phyloP scores from a whole-genome alignment of 2,329 filamentous ascomycete genomes.

The Fusarium sp. region DNA sequence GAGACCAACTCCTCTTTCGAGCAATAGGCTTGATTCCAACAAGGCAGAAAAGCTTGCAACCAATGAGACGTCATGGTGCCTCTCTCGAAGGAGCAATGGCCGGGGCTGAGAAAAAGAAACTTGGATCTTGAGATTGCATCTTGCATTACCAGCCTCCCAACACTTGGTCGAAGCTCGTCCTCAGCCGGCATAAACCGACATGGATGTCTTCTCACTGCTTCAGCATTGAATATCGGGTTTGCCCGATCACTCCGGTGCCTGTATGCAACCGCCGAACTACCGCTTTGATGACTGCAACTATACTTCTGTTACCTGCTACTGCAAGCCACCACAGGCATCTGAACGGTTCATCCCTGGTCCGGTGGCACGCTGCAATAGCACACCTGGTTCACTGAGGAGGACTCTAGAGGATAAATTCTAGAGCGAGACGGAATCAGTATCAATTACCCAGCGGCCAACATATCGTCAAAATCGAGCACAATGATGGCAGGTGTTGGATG shows the following conservation, averaged over 20 bases:
- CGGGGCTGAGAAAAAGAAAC: constrained; percentile 18
- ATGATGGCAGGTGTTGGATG: neutral
- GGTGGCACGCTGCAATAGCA: constrained; percentile 10
- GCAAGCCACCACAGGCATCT: constrained; percentile 37
- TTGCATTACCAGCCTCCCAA: constrained; percentile 14
- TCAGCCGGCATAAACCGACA: constrained; percentile 29
- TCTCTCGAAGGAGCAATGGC: neutral
- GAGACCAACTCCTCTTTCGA: constrained; percentile 22
- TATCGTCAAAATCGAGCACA: neutral
- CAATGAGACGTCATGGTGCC: neutral
- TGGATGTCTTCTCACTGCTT: neutral
- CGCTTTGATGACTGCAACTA: constrained; percentile 3
- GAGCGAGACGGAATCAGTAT: neutral
- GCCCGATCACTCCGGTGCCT: constrained; percentile 14
- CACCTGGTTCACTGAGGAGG: neutral
- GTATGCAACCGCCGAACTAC: constrained; percentile 11
- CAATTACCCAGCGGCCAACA: neutral
- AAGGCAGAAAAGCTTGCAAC: neutral
- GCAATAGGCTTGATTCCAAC: neutral
- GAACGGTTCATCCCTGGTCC: constrained; percentile 17
- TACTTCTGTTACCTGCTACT: constrained; percentile 26
- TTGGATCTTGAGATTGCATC: constrained; percentile 27
- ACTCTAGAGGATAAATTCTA: neutral
- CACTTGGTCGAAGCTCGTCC: constrained; percentile 10
- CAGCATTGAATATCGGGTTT: constrained; percentile 5